Conservation (phyloP, 1,284 basidiomycete genomes). For the Pyrrhoderma noxium region DNA sequence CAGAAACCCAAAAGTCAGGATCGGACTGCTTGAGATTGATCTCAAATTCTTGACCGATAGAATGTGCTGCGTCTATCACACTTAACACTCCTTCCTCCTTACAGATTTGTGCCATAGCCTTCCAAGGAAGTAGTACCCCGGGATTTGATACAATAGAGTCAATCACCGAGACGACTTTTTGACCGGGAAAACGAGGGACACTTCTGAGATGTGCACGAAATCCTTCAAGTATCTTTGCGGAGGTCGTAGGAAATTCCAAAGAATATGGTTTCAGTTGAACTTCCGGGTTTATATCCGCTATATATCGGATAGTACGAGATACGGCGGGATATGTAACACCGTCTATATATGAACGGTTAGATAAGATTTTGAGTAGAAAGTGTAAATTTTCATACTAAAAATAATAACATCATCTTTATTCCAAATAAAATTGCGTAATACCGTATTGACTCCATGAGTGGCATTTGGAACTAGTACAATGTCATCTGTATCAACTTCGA, state of each 20-base stretch:
- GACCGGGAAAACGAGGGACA: constrained; percentile 25
- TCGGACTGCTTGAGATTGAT: constrained; percentile 52
- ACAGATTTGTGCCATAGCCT: constrained; percentile 65
- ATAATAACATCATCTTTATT: constrained; percentile 43
- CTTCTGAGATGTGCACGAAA: constrained; percentile 42
- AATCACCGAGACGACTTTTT: constrained; percentile 64
- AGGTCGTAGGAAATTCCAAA: constrained; percentile 59
- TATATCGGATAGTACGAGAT: constrained; percentile 46
- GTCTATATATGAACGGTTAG: constrained; percentile 32
- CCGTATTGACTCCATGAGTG: constrained; percentile 59
- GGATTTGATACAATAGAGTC: constrained; percentile 71
- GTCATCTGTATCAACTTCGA: constrained; percentile 55
- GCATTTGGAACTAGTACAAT: constrained; percentile 62
- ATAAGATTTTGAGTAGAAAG: neutral
- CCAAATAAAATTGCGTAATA: constrained; percentile 58
- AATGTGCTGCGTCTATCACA: constrained; percentile 81
- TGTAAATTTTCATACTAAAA: constrained; percentile 30
- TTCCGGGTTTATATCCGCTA: constrained; percentile 51
- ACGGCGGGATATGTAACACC: constrained; percentile 65
- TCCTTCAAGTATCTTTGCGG: constrained; percentile 45
- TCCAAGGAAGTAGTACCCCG: constrained; percentile 74
- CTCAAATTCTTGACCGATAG: constrained; percentile 42
- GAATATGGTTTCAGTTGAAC: constrained; percentile 45
- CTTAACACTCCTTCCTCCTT: constrained; percentile 61
- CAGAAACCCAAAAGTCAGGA: constrained; percentile 79